phyloP scores from a whole-genome alignment of 2,329 filamentous ascomycete species.

The Fusarium cyanostomum region DNA sequence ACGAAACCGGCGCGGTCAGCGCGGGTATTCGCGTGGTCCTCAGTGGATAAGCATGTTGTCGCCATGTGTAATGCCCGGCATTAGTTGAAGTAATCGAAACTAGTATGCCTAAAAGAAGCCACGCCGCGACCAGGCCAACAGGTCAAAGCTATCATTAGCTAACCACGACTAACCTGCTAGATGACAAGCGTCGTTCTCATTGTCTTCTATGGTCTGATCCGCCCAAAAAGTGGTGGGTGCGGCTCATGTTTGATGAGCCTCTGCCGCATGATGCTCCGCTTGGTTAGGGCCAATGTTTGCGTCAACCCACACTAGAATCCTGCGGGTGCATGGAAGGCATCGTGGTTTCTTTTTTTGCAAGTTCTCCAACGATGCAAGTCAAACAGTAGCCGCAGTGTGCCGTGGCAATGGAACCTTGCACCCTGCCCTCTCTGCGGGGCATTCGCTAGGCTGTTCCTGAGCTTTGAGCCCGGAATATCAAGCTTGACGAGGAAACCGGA shows the following conservation, averaged over 20 bases:
- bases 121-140: not conserved
- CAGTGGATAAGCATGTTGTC: conserved; percentile 9
- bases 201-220: conserved; percentile 15
- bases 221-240: not conserved
- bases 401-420: conserved; percentile 8
- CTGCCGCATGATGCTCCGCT: not conserved
- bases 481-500: conserved; percentile 17
- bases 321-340: conserved; percentile 8
- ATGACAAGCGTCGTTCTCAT: conserved; percentile 21
- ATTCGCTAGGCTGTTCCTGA: conserved; percentile 31
- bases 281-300: not conserved
- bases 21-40: conserved; percentile 7
- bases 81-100: conserved; percentile 7
- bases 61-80: conserved; percentile 16
- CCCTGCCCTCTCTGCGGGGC: conserved; percentile 19
- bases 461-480: conserved; percentile 36
- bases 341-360: conserved; percentile 10
- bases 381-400: conserved; percentile 17
- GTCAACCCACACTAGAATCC: conserved; percentile 4
- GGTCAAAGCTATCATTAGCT: conserved; percentile 3
- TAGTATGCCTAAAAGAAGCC: conserved; percentile 6
- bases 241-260: conserved; percentile 6
- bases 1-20: conserved; percentile 8
- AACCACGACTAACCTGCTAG: conserved; percentile 1
- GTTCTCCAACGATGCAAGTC: conserved; percentile 24